These are phyloP conservation scores for Elsinoe perseae DNA, from an alignment of 2,329 filamentous ascomycete species.

Conservation along the genomic window DNA sequence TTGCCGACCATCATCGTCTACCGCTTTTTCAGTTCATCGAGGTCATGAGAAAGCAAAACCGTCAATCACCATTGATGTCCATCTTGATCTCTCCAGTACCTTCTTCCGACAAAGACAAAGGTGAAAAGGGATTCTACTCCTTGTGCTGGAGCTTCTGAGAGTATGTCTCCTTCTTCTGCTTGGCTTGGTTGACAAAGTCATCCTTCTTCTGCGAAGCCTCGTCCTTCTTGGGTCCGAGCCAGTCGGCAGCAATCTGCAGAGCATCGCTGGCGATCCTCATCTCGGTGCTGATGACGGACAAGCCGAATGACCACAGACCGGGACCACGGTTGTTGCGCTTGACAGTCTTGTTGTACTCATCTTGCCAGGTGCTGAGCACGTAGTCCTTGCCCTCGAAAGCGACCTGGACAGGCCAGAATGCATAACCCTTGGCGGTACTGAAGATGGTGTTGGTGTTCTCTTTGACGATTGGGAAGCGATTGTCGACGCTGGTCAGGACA, in stretches of 20 bases:
- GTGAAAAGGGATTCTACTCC: conserved; percentile 9
- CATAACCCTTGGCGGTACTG: conserved; percentile 54
- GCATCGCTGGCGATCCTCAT: conserved; percentile 29
- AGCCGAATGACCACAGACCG: conserved; percentile 25
- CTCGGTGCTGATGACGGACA: conserved; percentile 30
- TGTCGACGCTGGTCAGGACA: conserved; percentile 39
- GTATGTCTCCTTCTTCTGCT: conserved; percentile 25
- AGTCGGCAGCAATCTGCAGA: conserved; percentile 27
- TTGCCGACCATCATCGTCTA: conserved; percentile 7
- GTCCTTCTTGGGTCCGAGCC: conserved; percentile 29
- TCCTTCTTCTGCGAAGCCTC: conserved; percentile 30
- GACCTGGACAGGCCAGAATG: conserved; percentile 44
- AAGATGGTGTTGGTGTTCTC: conserved; percentile 46
- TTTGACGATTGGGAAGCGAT: conserved; percentile 52
- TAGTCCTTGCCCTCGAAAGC: conserved; percentile 24
- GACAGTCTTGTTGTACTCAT: conserved; percentile 33
- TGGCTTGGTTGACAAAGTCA: conserved; percentile 23
- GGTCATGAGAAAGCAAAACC: conserved; percentile 11
- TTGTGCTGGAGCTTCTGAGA: conserved; percentile 25
- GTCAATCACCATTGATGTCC: neutral
- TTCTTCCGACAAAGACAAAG: neutral
- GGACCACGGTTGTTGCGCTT: conserved; percentile 27
- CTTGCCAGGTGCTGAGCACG: conserved; percentile 28
- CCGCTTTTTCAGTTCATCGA: neutral
- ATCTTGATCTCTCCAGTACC: neutral